Conservation (phyloP, 1,284 basidiomycete genomes). For the Quambalaria eucalypti region DNA sequence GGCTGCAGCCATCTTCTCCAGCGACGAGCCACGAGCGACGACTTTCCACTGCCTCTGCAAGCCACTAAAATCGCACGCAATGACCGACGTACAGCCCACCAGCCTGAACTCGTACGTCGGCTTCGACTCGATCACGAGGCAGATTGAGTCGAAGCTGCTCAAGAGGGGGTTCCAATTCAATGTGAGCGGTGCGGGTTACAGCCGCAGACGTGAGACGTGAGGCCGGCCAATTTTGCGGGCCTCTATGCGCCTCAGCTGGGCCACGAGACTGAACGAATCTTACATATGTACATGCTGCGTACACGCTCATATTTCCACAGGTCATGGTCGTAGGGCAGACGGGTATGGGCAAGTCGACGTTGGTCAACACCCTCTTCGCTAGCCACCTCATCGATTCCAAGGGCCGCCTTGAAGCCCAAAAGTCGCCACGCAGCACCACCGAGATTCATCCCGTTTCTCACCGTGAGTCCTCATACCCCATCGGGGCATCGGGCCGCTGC, state of each 20-base stretch:
- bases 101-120: slow-evolving; percentile 47
- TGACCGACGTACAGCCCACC: slow-evolving; percentile 11
- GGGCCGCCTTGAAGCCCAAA: slow-evolving; percentile 77
- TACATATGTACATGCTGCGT: too few relatives aligned
- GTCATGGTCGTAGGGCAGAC: slow-evolving; percentile 66
- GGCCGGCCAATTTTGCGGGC: too few relatives aligned
- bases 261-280: too few relatives aligned
- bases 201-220: too few relatives aligned
- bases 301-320: not conserved
- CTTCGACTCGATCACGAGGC: slow-evolving; percentile 66
- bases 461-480: slow-evolving; percentile 67
- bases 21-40: too few relatives aligned
- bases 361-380: slow-evolving; percentile 98
- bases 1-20: too few relatives aligned
- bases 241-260: too few relatives aligned
- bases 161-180: slow-evolving; percentile 99
- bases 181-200: slow-evolving; percentile 12
- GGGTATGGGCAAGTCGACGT: slow-evolving; percentile 92
- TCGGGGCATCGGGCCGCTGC: too few relatives aligned
- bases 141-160: slow-evolving; percentile 98
- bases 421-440: slow-evolving; percentile 83
- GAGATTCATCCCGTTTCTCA: slow-evolving; percentile 92
- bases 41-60: too few relatives aligned
- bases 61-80: too few relatives aligned
- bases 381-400: slow-evolving; percentile 96